phyloP scores from a whole-genome alignment of 164 flowering plant genomes.

The Chimonanthus salicifolius region DNA sequence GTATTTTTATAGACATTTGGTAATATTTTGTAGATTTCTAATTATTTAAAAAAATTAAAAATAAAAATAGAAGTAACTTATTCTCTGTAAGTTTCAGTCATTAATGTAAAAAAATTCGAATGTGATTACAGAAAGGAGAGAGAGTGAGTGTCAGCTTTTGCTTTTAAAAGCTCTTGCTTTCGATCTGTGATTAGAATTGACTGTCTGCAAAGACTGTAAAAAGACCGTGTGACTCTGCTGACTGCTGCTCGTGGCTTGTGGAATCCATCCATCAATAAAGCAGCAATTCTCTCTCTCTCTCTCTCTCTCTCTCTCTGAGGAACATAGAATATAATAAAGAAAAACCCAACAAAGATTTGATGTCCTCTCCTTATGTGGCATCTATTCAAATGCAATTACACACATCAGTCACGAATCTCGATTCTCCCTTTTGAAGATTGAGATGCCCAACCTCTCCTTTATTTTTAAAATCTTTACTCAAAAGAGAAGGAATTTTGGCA shows the following conservation, averaged over 20 bases:
- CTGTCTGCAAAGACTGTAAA: conserved; percentile 30
- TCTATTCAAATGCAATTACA: not conserved
- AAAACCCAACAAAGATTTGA: conserved; percentile 24
- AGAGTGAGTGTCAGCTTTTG: conserved; percentile 44
- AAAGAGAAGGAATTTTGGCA: conserved; percentile 29
- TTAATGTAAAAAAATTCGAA: too few relatives aligned
- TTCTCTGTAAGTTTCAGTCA: too few relatives aligned
- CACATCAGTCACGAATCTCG: conserved; percentile 21
- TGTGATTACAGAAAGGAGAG: conserved; percentile 5
- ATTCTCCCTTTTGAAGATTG: conserved; percentile 20
- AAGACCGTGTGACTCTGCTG: conserved; percentile 16
- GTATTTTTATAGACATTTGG: too few relatives aligned
- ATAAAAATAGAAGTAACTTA: too few relatives aligned
- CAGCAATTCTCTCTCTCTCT: not conserved
- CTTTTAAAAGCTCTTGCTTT: conserved; percentile 41
- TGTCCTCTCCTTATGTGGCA: conserved; percentile 5
- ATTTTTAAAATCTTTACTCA: conserved; percentile 5
- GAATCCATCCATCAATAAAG: conserved; percentile 36
- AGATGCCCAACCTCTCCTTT: conserved; percentile 48
- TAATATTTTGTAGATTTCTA: too few relatives aligned
- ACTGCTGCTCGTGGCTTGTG: conserved; percentile 17
- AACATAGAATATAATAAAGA: not conserved
- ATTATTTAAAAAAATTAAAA: too few relatives aligned
- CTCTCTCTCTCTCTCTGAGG: too few relatives aligned
- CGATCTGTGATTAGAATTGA: conserved; percentile 28